These are phyloP conservation scores for Cladorrhinum sp. DNA, from an alignment of 2,329 filamentous ascomycete genomes.

Conservation along the genomic window DNA sequence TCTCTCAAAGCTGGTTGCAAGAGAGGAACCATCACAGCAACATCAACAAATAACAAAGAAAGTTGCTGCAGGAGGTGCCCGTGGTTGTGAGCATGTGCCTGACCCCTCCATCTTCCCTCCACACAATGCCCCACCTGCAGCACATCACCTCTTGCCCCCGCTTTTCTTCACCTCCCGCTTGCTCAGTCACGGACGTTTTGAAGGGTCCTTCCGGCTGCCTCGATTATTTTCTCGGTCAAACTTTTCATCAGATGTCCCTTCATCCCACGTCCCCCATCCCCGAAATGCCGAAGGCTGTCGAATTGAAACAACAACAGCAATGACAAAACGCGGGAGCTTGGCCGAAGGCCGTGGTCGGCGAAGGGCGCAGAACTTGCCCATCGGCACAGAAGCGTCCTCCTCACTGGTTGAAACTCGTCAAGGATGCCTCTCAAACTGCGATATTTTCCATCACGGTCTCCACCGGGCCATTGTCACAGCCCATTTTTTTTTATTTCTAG, in stretches of 20 bases:
- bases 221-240: slow-evolving; percentile 3
- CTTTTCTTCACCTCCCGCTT: background rate
- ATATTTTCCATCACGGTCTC: slow-evolving; percentile 14
- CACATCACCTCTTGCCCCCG: background rate
- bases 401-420: slow-evolving; percentile 7
- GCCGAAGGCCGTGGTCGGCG: slow-evolving; percentile 2
- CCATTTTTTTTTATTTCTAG: slow-evolving; percentile 5
- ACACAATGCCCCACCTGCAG: background rate
- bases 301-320: background rate
- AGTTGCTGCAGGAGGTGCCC: too few relatives aligned
- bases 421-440: slow-evolving; percentile 3
- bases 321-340: background rate
- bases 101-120: background rate
- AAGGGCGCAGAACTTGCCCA: background rate
- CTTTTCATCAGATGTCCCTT: background rate
- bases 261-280: slow-evolving; percentile 2
- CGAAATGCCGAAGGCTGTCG: background rate
- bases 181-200: background rate
- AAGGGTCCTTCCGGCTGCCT: background rate
- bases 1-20: background rate
- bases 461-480: slow-evolving; percentile 5
- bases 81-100: background rate
- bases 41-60: background rate
- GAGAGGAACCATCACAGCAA: background rate
- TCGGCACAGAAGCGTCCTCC: background rate